Conservation (phyloP, 176 grass and related monocot species). For the Carex littledalei region DNA sequence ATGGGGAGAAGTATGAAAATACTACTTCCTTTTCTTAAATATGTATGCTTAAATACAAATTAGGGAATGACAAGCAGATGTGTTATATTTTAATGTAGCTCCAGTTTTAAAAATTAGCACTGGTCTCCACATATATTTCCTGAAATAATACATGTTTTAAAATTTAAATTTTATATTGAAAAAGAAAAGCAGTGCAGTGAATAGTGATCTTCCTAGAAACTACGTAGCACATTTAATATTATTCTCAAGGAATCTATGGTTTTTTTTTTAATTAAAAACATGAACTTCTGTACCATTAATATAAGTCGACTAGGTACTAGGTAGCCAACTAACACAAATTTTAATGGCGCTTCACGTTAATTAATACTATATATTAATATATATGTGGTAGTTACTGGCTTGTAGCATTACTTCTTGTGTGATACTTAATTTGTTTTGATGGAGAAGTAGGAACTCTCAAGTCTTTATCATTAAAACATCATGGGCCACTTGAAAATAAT, state of each 20-base stretch:
- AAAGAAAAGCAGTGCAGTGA: background rate
- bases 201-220: background rate
- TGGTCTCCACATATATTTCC: background rate
- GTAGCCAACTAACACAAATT: background rate
- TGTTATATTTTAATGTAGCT: background rate
- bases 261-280: background rate
- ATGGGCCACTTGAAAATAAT: background rate
- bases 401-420: background rate
- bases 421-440: background rate
- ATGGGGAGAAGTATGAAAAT: constrained; percentile 1
- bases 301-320: background rate
- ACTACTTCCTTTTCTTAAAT: background rate
- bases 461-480: background rate
- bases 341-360: background rate
- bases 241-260: background rate
- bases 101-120: background rate
- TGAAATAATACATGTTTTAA: background rate
- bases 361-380: constrained; percentile 8
- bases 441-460: background rate
- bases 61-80: background rate
- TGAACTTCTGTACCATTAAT: background rate
- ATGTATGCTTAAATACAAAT: background rate
- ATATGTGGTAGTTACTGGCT: background rate
- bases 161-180: background rate
- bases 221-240: background rate